Evolutionary conservation across 1,139 yeast species (phyloP), one percentile per base, ranked within the genome.

Genomic region (Pichia sp.): DNA sequence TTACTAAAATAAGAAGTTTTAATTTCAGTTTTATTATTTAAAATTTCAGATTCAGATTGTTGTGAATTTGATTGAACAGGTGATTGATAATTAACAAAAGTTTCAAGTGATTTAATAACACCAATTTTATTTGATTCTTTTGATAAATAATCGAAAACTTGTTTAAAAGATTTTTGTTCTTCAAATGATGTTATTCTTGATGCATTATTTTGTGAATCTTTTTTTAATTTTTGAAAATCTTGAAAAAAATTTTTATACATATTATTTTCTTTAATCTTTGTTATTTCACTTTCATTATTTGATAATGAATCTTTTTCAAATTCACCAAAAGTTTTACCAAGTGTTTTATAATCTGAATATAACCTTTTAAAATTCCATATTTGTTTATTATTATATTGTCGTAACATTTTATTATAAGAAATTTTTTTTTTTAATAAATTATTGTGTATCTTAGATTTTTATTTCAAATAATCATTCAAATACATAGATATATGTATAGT

Each of bases 161-260:
- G 54, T 39, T 58, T 53, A 40, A 60, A 61, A 5, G 63, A 57
- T 42, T 59, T 57, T 39, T 58, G 62, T 39, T 61, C 65, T 35
- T 61, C 61, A 37, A 59, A 54, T 0, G 63, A 58, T 4, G 63
- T 50, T 29, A 55, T 46, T 34, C 53, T 52, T 6, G 48, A 42
- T 22, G 41, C 40, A 30, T 43, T 48, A 9, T 46, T 47, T 24
- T 52, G 49, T 5, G 39, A 38, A 31, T 49, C 43, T 24, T 50
- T 53, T 31, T 44, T 48, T 10, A 58, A 46, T 34, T 49, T 49
- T 28, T 59, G 55, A 39, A 57, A 58, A 26, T 56, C 61, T 24
- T 55, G 47, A 22, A 58, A 58, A 32, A 58, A 58, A 10, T 46
- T 50, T 32, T 57, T 48, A 42, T 58, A 59, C 12, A 57, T 46